These are phyloP conservation scores for Sugiyamaella sp. DNA, from an alignment of 1,139 yeast species.

Conservation along the genomic window DNA sequence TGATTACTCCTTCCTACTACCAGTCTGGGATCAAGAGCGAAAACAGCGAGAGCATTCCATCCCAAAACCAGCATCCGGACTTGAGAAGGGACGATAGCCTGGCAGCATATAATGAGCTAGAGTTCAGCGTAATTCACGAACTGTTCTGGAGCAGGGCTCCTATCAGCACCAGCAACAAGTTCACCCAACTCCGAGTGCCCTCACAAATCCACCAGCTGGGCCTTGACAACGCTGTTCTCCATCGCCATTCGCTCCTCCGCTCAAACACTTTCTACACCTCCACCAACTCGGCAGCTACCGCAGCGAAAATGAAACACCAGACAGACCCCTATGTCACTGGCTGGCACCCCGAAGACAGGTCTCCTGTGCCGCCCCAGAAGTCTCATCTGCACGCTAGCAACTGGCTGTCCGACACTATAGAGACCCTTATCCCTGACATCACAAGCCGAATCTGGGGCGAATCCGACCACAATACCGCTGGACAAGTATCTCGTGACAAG, in stretches of 20 bases:
- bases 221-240: not conserved
- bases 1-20: not conserved
- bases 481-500: no score
- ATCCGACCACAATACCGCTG: not conserved
- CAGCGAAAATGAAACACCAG: not conserved
- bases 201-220: not conserved
- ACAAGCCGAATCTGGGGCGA: not conserved
- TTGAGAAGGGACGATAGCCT: not conserved
- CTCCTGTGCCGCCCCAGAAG: not conserved
- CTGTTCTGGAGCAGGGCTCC: constrained; percentile 33
- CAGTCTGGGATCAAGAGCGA: not conserved
- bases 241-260: not conserved
- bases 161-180: constrained; percentile 26
- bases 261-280: not conserved
- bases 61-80: not conserved
- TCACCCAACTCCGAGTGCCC: constrained; percentile 27
- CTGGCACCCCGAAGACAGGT: not conserved
- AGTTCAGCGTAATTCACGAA: constrained; percentile 28
- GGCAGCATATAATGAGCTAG: constrained; percentile 14
- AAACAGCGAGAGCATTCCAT: no score
- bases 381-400: not conserved
- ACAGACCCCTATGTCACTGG: not conserved
- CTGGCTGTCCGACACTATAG: not conserved
- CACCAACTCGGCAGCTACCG: not conserved
- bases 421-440: not conserved